Evolutionary conservation across 2,329 filamentous ascomycete genomes (phyloP).

Genomic region (Colletotrichum tropicicola): DNA sequence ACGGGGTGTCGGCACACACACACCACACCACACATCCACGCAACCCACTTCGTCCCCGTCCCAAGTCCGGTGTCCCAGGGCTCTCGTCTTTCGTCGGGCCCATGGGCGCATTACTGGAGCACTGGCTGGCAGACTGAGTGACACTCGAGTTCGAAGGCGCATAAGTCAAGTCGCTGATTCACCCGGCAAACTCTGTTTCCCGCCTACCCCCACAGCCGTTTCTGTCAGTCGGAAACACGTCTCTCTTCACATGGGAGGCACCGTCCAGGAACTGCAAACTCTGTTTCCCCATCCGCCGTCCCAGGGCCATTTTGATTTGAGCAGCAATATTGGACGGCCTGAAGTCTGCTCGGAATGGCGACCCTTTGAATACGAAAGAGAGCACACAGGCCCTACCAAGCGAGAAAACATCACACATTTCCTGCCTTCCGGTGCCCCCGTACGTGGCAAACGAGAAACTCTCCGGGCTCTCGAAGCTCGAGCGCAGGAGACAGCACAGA

Average conservation of each 20-base stretch:
- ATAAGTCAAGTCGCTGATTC: conserved; percentile 28
- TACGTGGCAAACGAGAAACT: conserved; percentile 3
- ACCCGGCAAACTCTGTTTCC: conserved; percentile 24
- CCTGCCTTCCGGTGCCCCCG: neutral
- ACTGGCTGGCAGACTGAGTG: conserved; percentile 3
- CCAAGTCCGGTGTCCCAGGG: conserved; percentile 14
- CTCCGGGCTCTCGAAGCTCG: conserved; percentile 4
- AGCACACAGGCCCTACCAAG: neutral
- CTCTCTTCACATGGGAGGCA: conserved; percentile 27
- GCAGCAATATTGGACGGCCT: conserved; percentile 20
- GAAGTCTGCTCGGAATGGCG: conserved; percentile 7
- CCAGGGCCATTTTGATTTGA: conserved; percentile 4
- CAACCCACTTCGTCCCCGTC: conserved; percentile 4
- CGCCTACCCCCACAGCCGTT: conserved; percentile 21
- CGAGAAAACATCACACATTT: neutral
- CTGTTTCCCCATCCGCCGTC: conserved; percentile 9
- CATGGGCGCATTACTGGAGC: conserved; percentile 1
- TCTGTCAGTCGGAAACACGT: conserved; percentile 24
- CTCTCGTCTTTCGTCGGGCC: conserved; percentile 8
- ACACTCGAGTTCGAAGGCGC: conserved; percentile 2
- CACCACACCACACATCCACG: neutral
- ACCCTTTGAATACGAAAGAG: conserved; percentile 16
- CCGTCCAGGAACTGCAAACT: conserved; percentile 24
- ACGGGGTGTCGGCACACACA: neutral
- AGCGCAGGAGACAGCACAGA: conserved; percentile 6